Evolutionary conservation across 2,329 filamentous ascomycete genomes (phyloP).

Genomic region (Apiospora hydei): DNA sequence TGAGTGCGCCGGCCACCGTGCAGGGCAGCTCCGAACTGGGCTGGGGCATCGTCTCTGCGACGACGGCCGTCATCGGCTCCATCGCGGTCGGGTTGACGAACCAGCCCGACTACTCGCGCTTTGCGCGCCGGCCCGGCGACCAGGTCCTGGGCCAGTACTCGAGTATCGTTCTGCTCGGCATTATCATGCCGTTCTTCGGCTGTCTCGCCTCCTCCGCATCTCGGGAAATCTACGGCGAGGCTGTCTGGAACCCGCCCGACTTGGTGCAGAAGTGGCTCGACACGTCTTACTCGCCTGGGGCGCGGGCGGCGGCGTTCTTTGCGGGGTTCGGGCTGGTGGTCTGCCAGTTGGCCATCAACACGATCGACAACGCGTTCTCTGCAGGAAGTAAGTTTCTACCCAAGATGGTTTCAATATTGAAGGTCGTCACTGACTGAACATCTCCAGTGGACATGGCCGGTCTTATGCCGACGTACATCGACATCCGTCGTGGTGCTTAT

Average conservation of each 20-base stretch:
- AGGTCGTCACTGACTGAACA: not conserved
- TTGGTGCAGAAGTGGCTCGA: slow-evolving; percentile 73
- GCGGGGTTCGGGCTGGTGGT: slow-evolving; percentile 61
- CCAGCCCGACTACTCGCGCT: slow-evolving; percentile 85
- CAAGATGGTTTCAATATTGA: fast-evolving
- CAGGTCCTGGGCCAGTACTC: slow-evolving; percentile 82
- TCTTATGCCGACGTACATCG: slow-evolving; percentile 80
- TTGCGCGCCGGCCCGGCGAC: slow-evolving; percentile 77
- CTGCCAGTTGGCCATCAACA: slow-evolving; percentile 85
- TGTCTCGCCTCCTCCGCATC: slow-evolving; percentile 80
- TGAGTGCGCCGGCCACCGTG: not conserved
- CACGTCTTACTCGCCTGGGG: slow-evolving; percentile 67
- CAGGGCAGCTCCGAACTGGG: slow-evolving; percentile 57
- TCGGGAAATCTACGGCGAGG: slow-evolving; percentile 68
- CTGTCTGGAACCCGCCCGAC: slow-evolving; percentile 77
- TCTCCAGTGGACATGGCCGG: slow-evolving; percentile 76
- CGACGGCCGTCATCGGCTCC: slow-evolving; percentile 70
- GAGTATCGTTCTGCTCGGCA: slow-evolving; percentile 75
- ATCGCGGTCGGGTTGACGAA: slow-evolving; percentile 88
- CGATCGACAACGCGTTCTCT: slow-evolving; percentile 84
- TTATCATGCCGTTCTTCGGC: slow-evolving; percentile 83
- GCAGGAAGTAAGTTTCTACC: slow-evolving; percentile 64
- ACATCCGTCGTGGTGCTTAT: slow-evolving; percentile 87
- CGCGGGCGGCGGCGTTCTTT: slow-evolving; percentile 71
- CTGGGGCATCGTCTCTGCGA: slow-evolving; percentile 79